Evolutionary conservation across 148 eudicot genomes (phyloP).

Genomic region (Rhododendron mucronatum): DNA sequence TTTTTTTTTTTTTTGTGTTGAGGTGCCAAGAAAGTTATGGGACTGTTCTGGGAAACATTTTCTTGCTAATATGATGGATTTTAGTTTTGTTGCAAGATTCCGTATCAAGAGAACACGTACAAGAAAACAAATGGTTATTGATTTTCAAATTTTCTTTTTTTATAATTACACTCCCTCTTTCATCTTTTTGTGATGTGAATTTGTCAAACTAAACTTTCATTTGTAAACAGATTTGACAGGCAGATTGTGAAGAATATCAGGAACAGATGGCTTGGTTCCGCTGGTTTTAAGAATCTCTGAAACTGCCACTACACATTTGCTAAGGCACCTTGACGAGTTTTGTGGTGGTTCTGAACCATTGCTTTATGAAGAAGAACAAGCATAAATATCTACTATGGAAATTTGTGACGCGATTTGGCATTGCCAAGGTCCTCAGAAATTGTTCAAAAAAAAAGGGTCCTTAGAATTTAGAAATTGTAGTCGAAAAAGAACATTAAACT

Average conservation of each 20-base stretch:
- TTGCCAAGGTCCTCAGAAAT: background rate
- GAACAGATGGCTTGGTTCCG: background rate
- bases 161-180: too few relatives aligned
- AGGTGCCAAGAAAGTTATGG: too few relatives aligned
- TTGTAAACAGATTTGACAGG: background rate
- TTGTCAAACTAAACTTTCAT: too few relatives aligned
- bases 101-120: too few relatives aligned
- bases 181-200: too few relatives aligned
- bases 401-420: background rate
- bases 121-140: too few relatives aligned
- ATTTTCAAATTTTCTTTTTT: too few relatives aligned
- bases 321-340: background rate
- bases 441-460: too few relatives aligned
- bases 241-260: background rate
- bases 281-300: background rate
- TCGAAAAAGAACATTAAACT: background rate
- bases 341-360: background rate
- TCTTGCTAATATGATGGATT: too few relatives aligned
- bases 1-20: too few relatives aligned
- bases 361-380: background rate
- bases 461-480: background rate
- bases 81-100: too few relatives aligned
- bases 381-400: background rate
- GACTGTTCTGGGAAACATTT: too few relatives aligned
- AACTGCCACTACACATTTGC: background rate